Conservation (phyloP, 495 filamentous ascomycete genomes). For the Rostrohypoxylon terebratum region DNA sequence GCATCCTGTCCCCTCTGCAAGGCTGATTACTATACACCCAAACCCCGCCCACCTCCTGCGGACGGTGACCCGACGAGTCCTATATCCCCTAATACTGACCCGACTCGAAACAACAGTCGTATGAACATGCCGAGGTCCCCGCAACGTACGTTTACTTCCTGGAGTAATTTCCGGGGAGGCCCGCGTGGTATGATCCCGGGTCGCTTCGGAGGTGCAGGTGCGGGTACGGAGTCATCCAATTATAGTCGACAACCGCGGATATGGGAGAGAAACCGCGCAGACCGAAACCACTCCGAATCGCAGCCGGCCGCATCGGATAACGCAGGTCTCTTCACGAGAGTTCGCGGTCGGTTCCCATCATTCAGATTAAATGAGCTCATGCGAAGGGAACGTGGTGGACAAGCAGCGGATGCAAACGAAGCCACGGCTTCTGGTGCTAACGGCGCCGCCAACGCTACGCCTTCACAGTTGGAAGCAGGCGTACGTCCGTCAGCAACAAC, state of each 20-base stretch:
- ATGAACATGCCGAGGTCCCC: slow-evolving; percentile 57
- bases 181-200: slow-evolving; percentile 48
- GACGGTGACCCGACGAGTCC: slow-evolving; percentile 51
- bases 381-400: slow-evolving; percentile 45
- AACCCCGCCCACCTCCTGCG: slow-evolving; percentile 68
- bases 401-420: slow-evolving; percentile 22
- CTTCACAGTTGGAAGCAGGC: slow-evolving; percentile 57
- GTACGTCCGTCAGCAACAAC: slow-evolving; percentile 45
- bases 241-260: slow-evolving; percentile 30
- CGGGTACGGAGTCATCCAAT: slow-evolving; percentile 36
- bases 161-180: slow-evolving; percentile 48
- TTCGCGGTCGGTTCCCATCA: slow-evolving; percentile 45
- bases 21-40: slow-evolving; percentile 93
- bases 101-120: slow-evolving; percentile 51
- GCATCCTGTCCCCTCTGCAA: slow-evolving; percentile 98
- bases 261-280: slow-evolving; percentile 36
- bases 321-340: slow-evolving; percentile 36
- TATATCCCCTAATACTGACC: slow-evolving; percentile 36
- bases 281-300: slow-evolving; percentile 23
- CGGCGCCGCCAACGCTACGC: slow-evolving; percentile 45
- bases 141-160: slow-evolving; percentile 48
- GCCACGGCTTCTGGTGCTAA: slow-evolving; percentile 37
- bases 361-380: slow-evolving; percentile 41
- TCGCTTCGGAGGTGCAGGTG: slow-evolving; percentile 43
- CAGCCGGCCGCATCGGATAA: slow-evolving; percentile 30